Percentiles rank a stretch among this genome's conserved stretches.
Conservation (phyloP, 306 rosid genomes). For the Vigna radiata region DNA sequence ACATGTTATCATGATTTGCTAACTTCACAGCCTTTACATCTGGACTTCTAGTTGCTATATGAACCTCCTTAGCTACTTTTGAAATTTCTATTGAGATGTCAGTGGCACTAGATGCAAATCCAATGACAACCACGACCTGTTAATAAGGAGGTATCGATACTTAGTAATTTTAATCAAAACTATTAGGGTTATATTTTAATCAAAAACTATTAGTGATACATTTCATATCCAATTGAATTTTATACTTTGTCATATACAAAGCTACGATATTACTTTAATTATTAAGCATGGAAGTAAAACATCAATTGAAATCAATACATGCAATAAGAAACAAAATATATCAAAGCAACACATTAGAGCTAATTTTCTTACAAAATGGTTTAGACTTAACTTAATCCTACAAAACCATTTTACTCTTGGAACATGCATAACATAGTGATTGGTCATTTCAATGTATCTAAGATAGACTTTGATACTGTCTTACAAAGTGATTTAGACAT, state of each 20-base stretch:
- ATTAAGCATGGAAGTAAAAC: not conserved
- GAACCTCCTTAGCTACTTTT: slow-evolving; percentile 47
- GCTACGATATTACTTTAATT: not conserved
- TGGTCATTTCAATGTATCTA: no score
- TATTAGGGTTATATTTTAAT: not conserved
- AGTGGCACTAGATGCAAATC: slow-evolving; percentile 45
- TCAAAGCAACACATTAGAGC: not conserved
- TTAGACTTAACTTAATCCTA: no score
- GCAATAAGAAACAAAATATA: not conserved
- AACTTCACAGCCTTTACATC: slow-evolving; percentile 34
- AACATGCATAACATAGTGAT: no score
- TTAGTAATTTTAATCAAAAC: not conserved
- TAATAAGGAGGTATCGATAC: not conserved
- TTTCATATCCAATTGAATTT: not conserved
- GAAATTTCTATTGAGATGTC: slow-evolving; percentile 51
- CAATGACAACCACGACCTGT: slow-evolving; percentile 44
- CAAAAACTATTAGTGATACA: not conserved
- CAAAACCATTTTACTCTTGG: no score
- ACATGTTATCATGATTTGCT: slow-evolving; percentile 28
- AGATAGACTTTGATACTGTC: no score
- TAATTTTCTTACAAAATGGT: not conserved
- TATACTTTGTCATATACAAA: not conserved
- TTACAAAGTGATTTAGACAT: no score
- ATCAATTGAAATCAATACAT: not conserved
- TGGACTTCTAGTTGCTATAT: slow-evolving; percentile 39